Percentiles rank a stretch among this genome's conserved stretches.
Conservation (phyloP, 495 filamentous ascomycete species). For the Pyrenula aspistea region DNA sequence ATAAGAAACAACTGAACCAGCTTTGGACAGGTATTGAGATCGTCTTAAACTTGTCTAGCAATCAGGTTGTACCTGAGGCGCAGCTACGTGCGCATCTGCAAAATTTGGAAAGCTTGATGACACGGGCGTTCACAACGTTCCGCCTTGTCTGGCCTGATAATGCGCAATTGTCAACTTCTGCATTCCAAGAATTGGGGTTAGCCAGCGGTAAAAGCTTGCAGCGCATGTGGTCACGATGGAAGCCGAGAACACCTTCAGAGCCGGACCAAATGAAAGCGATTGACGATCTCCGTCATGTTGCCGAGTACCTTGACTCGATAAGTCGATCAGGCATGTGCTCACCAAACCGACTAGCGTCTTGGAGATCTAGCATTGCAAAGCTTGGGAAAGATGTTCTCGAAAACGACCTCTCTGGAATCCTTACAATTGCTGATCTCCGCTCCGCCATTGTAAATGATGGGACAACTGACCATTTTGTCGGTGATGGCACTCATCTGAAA, state of each 20-base stretch:
- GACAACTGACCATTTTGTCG: background rate
- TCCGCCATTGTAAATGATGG: background rate
- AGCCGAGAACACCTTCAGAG: slow-evolving; percentile 49
- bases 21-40: background rate
- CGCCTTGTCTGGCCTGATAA: background rate
- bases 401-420: background rate
- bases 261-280: slow-evolving; percentile 36
- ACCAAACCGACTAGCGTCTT: background rate
- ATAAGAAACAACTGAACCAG: background rate
- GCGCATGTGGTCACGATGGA: slow-evolving; percentile 60
- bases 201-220: slow-evolving; percentile 78
- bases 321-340: slow-evolving; percentile 19
- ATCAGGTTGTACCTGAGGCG: background rate
- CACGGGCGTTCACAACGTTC: background rate
- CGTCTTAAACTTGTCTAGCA: background rate
- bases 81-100: background rate
- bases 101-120: background rate
- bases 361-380: background rate
- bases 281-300: slow-evolving; percentile 14
- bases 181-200: slow-evolving; percentile 34
- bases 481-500: slow-evolving; percentile 5
- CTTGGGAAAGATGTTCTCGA: background rate
- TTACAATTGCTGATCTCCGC: background rate
- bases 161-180: background rate
- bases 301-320: background rate